phyloP scores from a whole-genome alignment of 192 early-diverging fungal genomes.

The Fimicolochytrium jonesii region DNA sequence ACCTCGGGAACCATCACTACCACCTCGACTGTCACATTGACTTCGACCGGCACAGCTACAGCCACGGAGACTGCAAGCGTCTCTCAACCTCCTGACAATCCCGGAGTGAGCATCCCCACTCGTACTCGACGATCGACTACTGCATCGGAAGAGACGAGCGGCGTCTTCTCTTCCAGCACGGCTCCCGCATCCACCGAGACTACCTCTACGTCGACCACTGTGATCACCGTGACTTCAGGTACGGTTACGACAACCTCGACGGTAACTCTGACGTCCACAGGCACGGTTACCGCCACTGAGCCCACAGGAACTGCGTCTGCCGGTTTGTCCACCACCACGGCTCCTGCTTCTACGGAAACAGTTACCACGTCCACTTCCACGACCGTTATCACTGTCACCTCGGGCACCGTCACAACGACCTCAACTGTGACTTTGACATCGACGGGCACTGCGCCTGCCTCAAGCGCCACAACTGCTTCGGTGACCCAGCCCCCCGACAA shows the following conservation, averaged over 20 bases:
- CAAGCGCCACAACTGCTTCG: background rate
- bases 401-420: background rate
- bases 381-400: background rate
- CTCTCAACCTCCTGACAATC: no score
- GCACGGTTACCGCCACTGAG: background rate
- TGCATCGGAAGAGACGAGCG: no score
- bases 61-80: no score
- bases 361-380: background rate
- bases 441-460: background rate
- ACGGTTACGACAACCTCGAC: background rate
- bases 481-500: background rate
- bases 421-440: background rate
- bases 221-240: background rate
- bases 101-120: no score
- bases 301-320: background rate
- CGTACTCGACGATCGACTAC: no score
- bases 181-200: background rate
- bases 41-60: background rate
- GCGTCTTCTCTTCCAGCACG: background rate
- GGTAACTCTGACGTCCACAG: background rate
- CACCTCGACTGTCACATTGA: background rate
- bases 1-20: no score
- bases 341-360: background rate
- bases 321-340: background rate
- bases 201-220: background rate